phyloP scores from a whole-genome alignment of 2,329 filamentous ascomycete species.

The Rhinocladiella similis region DNA sequence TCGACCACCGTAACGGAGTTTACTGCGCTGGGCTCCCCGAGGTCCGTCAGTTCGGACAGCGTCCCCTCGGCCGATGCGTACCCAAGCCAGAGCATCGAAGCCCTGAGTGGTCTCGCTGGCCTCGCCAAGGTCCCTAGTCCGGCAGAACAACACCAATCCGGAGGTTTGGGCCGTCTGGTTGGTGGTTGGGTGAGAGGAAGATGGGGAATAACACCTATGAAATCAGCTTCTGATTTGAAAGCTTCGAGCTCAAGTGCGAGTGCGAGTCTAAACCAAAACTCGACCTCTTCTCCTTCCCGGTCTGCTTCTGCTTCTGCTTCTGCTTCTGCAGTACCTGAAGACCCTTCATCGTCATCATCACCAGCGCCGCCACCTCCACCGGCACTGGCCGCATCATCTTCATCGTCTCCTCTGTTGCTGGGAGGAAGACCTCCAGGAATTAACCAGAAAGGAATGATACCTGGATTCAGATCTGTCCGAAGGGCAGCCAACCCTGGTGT shows the following conservation, averaged over 20 bases:
- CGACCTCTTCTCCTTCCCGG: no score
- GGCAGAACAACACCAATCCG: conserved; percentile 28
- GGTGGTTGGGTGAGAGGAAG: conserved; percentile 66
- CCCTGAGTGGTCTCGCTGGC: conserved; percentile 26
- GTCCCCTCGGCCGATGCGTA: background rate
- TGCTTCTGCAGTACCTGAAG: conserved; percentile 1
- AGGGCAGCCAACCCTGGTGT: conserved; percentile 55
- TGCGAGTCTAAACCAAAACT: no score
- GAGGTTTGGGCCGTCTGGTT: conserved; percentile 54
- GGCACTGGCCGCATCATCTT: conserved; percentile 20
- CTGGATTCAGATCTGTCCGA: conserved; percentile 65
- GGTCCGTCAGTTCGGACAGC: conserved; percentile 12
- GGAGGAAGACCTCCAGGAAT: conserved; percentile 64
- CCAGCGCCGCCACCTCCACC: conserved; percentile 4
- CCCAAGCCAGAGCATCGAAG: conserved; percentile 22
- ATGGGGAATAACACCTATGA: conserved; percentile 58
- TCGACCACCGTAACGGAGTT: conserved; percentile 53
- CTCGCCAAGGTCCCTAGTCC: conserved; percentile 8
- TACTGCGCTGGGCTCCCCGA: conserved; percentile 54
- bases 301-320: conserved; percentile 2
- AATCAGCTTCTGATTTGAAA: conserved; percentile 29
- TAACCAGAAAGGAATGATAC: conserved; percentile 74
- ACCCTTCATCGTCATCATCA: background rate
- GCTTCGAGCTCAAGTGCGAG: conserved; percentile 2
- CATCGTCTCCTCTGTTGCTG: conserved; percentile 3